These are phyloP conservation scores for Endocladia muricata DNA, from an alignment of 31 red algal species.

Conservation along the genomic window DNA sequence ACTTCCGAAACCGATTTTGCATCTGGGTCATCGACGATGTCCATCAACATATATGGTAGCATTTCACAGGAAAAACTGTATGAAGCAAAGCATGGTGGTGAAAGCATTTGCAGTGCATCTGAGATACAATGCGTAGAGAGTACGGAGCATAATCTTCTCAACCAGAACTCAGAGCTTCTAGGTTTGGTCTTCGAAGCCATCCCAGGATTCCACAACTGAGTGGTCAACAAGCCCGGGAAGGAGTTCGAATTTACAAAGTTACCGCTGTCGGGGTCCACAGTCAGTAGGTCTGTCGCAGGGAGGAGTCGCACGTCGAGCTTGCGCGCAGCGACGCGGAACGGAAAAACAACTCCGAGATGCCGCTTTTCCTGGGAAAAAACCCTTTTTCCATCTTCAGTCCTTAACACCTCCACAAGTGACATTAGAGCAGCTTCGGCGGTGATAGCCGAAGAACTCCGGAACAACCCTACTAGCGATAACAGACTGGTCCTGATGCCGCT, in stretches of 20 bases:
- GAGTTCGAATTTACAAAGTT: not conserved
- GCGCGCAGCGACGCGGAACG: slow-evolving; percentile 11
- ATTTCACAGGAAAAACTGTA: slow-evolving; percentile 30
- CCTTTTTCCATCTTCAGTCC: slow-evolving; percentile 31
- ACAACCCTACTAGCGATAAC: slow-evolving; percentile 26
- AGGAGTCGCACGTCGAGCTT: not conserved
- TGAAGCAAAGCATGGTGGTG: slow-evolving; percentile 43
- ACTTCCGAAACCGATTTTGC: slow-evolving; percentile 17
- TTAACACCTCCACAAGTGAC: slow-evolving; percentile 24
- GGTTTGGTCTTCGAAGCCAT: not conserved
- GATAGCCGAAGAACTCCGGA: slow-evolving; percentile 35
- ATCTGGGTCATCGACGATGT: slow-evolving; percentile 40
- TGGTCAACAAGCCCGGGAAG: slow-evolving; percentile 36
- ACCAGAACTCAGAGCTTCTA: slow-evolving; percentile 29
- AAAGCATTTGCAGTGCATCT: slow-evolving; percentile 28
- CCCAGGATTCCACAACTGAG: slow-evolving; percentile 13
- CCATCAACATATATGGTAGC: slow-evolving; percentile 66
- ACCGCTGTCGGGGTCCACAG: slow-evolving; percentile 19
- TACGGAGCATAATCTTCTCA: slow-evolving; percentile 36
- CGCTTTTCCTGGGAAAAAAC: not conserved
- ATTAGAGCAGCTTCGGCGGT: slow-evolving; percentile 19
- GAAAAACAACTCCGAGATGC: slow-evolving; percentile 9
- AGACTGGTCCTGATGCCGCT: slow-evolving; percentile 35
- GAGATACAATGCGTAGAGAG: slow-evolving; percentile 36
- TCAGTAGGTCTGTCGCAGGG: not conserved